phyloP scores from a whole-genome alignment of 768 basidiomycete species.

The Lyophyllum decastes region DNA sequence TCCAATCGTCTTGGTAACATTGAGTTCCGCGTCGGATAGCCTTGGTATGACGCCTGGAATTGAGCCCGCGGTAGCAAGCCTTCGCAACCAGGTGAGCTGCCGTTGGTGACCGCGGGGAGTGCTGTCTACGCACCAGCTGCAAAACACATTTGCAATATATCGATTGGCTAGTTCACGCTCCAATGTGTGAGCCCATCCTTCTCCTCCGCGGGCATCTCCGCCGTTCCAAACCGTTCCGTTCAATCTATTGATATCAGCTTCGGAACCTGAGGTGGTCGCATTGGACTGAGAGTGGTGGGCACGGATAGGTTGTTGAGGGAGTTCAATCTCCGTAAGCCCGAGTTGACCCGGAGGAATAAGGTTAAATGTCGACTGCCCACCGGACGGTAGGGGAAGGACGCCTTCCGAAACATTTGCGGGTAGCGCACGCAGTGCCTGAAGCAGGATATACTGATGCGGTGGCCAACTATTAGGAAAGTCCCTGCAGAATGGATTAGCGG shows the following conservation, averaged over 20 bases:
- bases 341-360: slow-evolving; percentile 80
- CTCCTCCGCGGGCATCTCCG: slow-evolving; percentile 56
- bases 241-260: slow-evolving; percentile 60
- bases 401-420: slow-evolving; percentile 71
- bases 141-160: slow-evolving; percentile 79
- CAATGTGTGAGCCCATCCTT: slow-evolving; percentile 67
- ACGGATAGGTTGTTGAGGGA: slow-evolving; percentile 67
- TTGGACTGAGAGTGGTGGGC: slow-evolving; percentile 35
- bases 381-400: slow-evolving; percentile 47
- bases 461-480: slow-evolving; percentile 91
- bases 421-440: slow-evolving; percentile 75
- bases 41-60: slow-evolving; percentile 72
- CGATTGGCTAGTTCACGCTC: slow-evolving; percentile 80
- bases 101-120: neutral
- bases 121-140: slow-evolving; percentile 72
- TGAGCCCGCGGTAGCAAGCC: slow-evolving; percentile 87
- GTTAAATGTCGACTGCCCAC: slow-evolving; percentile 59
- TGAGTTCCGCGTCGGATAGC: slow-evolving; percentile 69
- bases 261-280: slow-evolving; percentile 50
- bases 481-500: slow-evolving; percentile 51
- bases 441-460: slow-evolving; percentile 78
- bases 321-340: slow-evolving; percentile 62
- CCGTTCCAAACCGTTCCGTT: slow-evolving; percentile 65
- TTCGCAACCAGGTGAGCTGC: slow-evolving; percentile 22
- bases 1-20: slow-evolving; percentile 61